Percentiles rank a stretch among this genome's conserved stretches.
These are phyloP conservation scores for Herpetomonas tarakana DNA, from an alignment of 208 protist genomes.

Conservation along the genomic window DNA sequence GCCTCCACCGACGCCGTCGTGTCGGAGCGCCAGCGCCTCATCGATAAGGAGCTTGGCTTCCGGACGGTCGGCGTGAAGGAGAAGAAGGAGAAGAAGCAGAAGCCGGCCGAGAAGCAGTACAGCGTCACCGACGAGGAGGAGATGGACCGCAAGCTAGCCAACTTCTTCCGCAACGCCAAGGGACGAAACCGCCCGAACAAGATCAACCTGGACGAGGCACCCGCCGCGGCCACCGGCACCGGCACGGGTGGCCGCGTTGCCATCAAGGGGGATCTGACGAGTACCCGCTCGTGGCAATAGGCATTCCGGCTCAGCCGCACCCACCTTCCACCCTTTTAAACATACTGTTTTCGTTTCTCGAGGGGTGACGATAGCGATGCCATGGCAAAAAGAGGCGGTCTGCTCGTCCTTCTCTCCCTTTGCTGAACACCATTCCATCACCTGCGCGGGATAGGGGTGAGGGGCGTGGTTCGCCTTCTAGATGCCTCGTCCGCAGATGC, in stretches of 20 bases:
- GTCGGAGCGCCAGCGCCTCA: constrained; percentile 24
- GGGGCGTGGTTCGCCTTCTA: no score
- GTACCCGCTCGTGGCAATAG: constrained; percentile 33
- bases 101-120: constrained; percentile 3
- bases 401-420: no score
- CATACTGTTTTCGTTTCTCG: no score
- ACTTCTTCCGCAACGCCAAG: constrained; percentile 65
- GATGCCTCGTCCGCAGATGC: no score
- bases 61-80: constrained; percentile 16
- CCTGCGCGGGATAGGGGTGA: no score
- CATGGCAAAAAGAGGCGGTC: no score
- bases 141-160: constrained; percentile 67
- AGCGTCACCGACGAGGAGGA: constrained; percentile 27
- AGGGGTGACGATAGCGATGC: no score
- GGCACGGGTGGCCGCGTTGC: constrained; percentile 28
- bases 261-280: constrained; percentile 48
- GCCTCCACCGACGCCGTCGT: constrained; percentile 10
- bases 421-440: no score
- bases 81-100: constrained; percentile 9
- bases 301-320: constrained; percentile 5
- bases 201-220: constrained; percentile 23
- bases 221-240: constrained; percentile 7
- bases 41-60: constrained; percentile 47
- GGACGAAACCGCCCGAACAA: constrained; percentile 30
- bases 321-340: no score